These are phyloP conservation scores for Penicillium sp. DNA, from an alignment of 2,329 filamentous ascomycete genomes.

Conservation along the genomic window DNA sequence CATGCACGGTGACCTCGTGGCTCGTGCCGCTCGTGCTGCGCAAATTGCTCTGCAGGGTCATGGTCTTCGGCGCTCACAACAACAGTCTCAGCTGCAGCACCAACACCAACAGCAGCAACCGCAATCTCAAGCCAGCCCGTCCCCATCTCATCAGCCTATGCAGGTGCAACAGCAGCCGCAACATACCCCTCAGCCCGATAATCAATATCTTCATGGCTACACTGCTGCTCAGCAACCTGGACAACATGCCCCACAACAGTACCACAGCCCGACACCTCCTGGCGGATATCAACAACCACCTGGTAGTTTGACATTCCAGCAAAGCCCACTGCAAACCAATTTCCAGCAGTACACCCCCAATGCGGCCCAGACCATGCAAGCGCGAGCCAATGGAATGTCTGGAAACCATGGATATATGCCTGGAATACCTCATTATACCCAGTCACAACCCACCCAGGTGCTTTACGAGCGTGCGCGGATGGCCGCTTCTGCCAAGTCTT, in stretches of 20 bases:
- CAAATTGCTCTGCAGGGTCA: conserved; percentile 50
- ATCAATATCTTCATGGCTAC: conserved; percentile 37
- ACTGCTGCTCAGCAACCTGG: conserved; percentile 33
- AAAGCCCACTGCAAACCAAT: conserved; percentile 40
- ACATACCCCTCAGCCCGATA: conserved; percentile 27
- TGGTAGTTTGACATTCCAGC: conserved; percentile 38
- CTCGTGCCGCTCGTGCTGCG: conserved; percentile 49
- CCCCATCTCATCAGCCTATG: conserved; percentile 27
- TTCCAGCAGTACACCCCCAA: conserved; percentile 46
- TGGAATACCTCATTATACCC: conserved; percentile 48
- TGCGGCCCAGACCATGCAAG: conserved; percentile 29
- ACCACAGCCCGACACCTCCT: conserved; percentile 37
- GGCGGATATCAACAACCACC: conserved; percentile 36
- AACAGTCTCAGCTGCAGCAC: conserved; percentile 34
- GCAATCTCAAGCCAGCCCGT: conserved; percentile 22
- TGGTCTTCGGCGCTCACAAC: conserved; percentile 37
- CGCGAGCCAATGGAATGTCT: conserved; percentile 34
- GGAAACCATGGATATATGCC: conserved; percentile 48
- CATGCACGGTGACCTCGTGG: conserved; percentile 48
- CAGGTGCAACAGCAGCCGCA: conserved; percentile 23
- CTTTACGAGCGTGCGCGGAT: conserved; percentile 59
- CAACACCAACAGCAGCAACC: conserved; percentile 34
- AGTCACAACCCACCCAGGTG: conserved; percentile 55
- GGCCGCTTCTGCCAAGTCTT: conserved; percentile 57
- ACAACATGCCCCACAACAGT: conserved; percentile 31